Base-by-base conservation (phyloP, 129 eudicot species). In the Rutidosis leptorrhynchoides region DNA sequence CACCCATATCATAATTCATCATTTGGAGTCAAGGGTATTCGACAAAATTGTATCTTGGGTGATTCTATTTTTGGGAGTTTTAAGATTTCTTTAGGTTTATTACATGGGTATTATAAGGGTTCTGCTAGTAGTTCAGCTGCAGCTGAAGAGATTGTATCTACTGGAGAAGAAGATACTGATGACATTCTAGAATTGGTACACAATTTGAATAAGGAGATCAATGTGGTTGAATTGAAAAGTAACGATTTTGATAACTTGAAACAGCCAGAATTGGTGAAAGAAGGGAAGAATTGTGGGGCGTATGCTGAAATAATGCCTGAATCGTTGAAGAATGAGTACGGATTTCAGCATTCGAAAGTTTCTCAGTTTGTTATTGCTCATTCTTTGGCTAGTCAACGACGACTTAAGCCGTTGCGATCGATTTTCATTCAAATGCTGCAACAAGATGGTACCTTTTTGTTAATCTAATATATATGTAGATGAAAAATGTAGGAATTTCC, bases 151-250 rank as follows among this genome's bases (percentile, higher is more conserved):
- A 58, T 88, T 61, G 78, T 48, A 12, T 79, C 87, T 3, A 74
- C 96, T 0, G 88, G 85, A 27, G 96, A 79, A 67, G 96, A 88
- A 53, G 82, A 84, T 10, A 80, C 70, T 51, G 96, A 93, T 29
- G 98, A 85, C 65, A 37, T 85, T 48, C 84, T 85, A 0, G 89
- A 88, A 70, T 68, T 83, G 57, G 53, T 88, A 6, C 78, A 81
- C 26, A 76, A 82, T 33, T 54, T 85, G 74, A 59, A 64, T 21
- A 77, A 79, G 63, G 79, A 76, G 40, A 78, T 55, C 40, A 77
- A 83, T n/a, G 70, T 57, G 25, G 64, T 25, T 8, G 62, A 65
- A 48, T 56, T 7, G 71, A 62, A 40, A 48, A 19, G 23, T 48
- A 65, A 23, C 67, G 37, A 33, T 29, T 52, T 19, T 19, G 37